Base-by-base conservation (phyloP, 441 rosid genomes). In the Erysimum cheiri region DNA sequence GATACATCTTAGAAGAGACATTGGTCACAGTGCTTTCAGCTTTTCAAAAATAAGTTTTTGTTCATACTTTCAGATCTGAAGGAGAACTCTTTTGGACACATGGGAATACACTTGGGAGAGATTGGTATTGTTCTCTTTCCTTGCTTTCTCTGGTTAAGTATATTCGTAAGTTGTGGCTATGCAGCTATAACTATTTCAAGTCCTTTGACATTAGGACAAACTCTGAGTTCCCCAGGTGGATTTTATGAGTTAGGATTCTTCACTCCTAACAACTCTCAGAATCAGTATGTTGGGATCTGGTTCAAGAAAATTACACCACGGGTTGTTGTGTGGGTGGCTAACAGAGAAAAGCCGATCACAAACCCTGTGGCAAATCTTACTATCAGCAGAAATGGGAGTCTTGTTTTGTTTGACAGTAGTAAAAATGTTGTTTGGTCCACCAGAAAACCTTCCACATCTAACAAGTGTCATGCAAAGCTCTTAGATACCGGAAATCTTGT, bases 221-320 rank as follows among this genome's bases (percentile, higher is more conserved):
- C 85, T 22, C 37, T 85, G 8, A 63, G 69, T 24, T 81, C 89
- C 0, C 73, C 77, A 0, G 52, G 22, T 31, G 80, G 64, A 43
- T 41, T 5, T 59, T 83, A 74, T 62, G 87, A 81, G 53, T 77
- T 83, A 2, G 87, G 86, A 9, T 77, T 80, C 71, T 74, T 79
- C 50, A 72, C 77, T 41, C 78, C 70, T 1, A 62, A 67, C 22
- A 73, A 46, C 40, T 73, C 85, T 2, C 69, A 4, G 12, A 73
- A 47, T 4, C 74, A 73, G 48, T 85, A 80, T 52, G 52, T 83
- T 8, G 87, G 89, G 52, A 74, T 83, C 43, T 83, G 85, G 87
- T 83, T 76, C 78, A 81, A 74, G 63, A 63, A 74, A 40, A 67
- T 73, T 47, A 59, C 62, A 32, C 72, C 72, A 50, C 61, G 31